These are phyloP conservation scores for Abrus pulchellus DNA, from an alignment of 306 rosid genomes.

Conservation along the genomic window DNA sequence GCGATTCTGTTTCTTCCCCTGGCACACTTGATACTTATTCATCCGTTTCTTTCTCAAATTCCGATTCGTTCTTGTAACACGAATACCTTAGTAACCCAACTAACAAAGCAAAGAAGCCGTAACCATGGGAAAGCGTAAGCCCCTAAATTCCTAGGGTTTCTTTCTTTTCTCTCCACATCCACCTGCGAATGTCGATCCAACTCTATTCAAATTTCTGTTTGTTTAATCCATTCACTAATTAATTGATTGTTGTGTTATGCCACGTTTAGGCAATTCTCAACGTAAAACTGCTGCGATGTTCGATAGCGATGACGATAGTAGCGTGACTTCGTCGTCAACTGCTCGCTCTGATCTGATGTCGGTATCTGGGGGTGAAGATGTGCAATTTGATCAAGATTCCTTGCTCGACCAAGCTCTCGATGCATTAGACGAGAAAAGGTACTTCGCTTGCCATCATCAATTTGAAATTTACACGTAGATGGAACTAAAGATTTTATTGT, in stretches of 20 bases:
- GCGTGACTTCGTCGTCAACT: slow-evolving; percentile 86
- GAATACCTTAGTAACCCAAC: not conserved
- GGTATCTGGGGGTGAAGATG: slow-evolving; percentile 66
- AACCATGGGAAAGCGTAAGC: slow-evolving; percentile 94
- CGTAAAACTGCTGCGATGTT: slow-evolving; percentile 73
- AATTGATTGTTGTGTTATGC: not conserved
- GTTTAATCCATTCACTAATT: not conserved
- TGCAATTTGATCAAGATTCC: slow-evolving; percentile 69
- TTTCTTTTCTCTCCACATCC: not conserved
- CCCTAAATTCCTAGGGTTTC: slow-evolving; percentile 40
- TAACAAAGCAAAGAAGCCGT: slow-evolving; percentile 38
- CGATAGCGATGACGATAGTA: slow-evolving; percentile 88
- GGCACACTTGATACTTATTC: slow-evolving; percentile 44
- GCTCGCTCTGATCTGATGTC: slow-evolving; percentile 69
- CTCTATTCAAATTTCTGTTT: not conserved
- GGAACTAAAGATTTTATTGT: not conserved
- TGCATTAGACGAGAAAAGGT: slow-evolving; percentile 90
- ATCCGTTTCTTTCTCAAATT: slow-evolving; percentile 50
- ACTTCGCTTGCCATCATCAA: not conserved
- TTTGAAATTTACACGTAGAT: slow-evolving; percentile 22
- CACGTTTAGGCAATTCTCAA: slow-evolving; percentile 72
- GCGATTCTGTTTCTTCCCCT: slow-evolving; percentile 56
- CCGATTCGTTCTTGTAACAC: slow-evolving; percentile 56
- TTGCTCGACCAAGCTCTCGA: slow-evolving; percentile 92
- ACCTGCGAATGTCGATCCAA: not conserved